Conservation (phyloP, 1,139 yeast species). For the Geotrichum reessii region DNA sequence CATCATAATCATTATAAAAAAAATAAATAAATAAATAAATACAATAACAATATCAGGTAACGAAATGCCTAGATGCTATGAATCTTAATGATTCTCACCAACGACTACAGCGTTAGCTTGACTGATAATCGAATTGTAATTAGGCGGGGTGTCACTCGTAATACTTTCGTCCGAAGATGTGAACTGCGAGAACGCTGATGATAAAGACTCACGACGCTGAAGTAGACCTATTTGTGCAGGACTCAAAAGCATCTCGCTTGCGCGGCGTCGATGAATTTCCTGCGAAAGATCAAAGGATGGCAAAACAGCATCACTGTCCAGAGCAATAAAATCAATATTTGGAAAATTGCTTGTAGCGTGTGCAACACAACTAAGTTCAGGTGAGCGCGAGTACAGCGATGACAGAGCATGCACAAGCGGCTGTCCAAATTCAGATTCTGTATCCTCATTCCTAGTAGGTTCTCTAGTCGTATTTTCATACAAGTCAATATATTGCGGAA, state of each 20-base stretch:
- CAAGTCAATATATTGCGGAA: conserved; percentile 52
- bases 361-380: background rate
- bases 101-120: background rate
- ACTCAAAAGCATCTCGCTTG: background rate
- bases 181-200: background rate
- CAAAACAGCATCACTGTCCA: background rate
- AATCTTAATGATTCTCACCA: background rate
- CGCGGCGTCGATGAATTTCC: background rate
- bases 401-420: conserved; percentile 15
- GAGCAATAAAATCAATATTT: background rate
- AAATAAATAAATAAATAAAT: background rate
- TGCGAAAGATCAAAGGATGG: conserved; percentile 9
- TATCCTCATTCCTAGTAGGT: background rate
- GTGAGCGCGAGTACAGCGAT: conserved; percentile 7
- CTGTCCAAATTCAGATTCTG: conserved; percentile 1
- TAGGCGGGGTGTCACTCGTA: background rate
- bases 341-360: background rate
- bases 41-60: background rate
- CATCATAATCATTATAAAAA: background rate
- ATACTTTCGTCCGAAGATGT: background rate
- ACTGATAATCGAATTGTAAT: background rate
- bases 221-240: background rate
- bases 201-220: background rate
- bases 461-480: background rate
- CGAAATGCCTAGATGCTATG: background rate